phyloP scores from a whole-genome alignment of 176 grass and related monocot genomes.

The Juncus effusus region DNA sequence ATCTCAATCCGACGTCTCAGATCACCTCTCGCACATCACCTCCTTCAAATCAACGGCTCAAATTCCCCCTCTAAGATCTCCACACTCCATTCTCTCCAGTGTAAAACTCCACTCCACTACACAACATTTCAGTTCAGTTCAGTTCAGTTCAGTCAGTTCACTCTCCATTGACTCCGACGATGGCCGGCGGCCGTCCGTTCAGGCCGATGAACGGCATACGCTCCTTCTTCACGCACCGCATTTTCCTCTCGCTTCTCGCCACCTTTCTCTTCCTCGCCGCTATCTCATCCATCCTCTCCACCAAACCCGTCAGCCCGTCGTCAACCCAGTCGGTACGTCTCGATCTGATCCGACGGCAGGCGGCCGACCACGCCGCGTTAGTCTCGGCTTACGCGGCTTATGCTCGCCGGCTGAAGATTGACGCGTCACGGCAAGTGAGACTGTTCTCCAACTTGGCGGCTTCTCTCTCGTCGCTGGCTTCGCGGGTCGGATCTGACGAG shows the following conservation, averaged over 20 bases:
- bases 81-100: too few relatives aligned
- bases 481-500: slow-evolving; percentile 30
- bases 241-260: slow-evolving; percentile 43
- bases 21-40: too few relatives aligned
- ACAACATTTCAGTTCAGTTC: too few relatives aligned
- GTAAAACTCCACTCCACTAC: too few relatives aligned
- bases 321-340: slow-evolving; percentile 27
- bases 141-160: not conserved
- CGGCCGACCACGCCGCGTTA: slow-evolving; percentile 67
- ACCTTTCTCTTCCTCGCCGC: slow-evolving; percentile 47
- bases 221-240: slow-evolving; percentile 34
- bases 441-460: slow-evolving; percentile 48
- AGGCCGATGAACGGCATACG: slow-evolving; percentile 33
- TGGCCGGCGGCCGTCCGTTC: slow-evolving; percentile 59
- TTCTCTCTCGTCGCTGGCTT: slow-evolving; percentile 48
- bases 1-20: too few relatives aligned
- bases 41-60: too few relatives aligned
- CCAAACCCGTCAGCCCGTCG: slow-evolving; percentile 15
- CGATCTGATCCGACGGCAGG: slow-evolving; percentile 58
- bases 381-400: slow-evolving; percentile 64
- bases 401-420: slow-evolving; percentile 66
- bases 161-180: slow-evolving; percentile 17
- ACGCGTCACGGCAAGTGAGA: slow-evolving; percentile 57
- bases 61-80: too few relatives aligned
- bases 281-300: slow-evolving; percentile 37